Percentiles rank a stretch among this genome's conserved stretches.
Conservation (phyloP, 495 filamentous ascomycete genomes). For the Xylaria flabelliformis region DNA sequence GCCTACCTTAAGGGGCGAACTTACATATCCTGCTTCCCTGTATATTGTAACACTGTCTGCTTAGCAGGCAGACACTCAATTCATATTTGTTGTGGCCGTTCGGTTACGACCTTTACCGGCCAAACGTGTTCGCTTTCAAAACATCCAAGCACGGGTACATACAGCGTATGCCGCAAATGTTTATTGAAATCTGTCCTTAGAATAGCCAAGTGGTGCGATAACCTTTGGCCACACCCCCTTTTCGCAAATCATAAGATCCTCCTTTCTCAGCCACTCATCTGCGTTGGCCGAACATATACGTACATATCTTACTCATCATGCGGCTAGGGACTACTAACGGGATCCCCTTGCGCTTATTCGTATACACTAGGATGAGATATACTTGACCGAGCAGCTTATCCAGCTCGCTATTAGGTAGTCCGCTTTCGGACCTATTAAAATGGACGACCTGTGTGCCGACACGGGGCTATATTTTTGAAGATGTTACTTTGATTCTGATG, state of each 20-base stretch:
- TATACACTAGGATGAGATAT: neutral
- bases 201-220: conserved; percentile 13
- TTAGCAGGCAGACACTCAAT: neutral
- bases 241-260: conserved; percentile 26
- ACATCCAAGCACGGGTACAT: neutral
- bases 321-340: conserved; percentile 14
- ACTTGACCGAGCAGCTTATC: neutral
- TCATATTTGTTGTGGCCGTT: neutral
- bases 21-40: neutral
- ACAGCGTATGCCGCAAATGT: neutral
- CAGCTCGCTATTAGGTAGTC: neutral
- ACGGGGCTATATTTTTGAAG: neutral
- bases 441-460: neutral
- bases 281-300: neutral
- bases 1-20: neutral
- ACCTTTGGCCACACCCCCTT: conserved; percentile 14
- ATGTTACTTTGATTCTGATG: neutral
- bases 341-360: conserved; percentile 6
- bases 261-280: conserved; percentile 20
- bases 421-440: conserved; percentile 7
- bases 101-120: neutral
- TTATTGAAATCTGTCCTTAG: conserved; percentile 28
- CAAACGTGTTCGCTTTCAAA: neutral
- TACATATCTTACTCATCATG: conserved; percentile 27
- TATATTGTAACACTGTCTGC: neutral